These are phyloP conservation scores for Fragilaria crotonensis DNA, from an alignment of 108 stramenopile species.

Conservation along the genomic window DNA sequence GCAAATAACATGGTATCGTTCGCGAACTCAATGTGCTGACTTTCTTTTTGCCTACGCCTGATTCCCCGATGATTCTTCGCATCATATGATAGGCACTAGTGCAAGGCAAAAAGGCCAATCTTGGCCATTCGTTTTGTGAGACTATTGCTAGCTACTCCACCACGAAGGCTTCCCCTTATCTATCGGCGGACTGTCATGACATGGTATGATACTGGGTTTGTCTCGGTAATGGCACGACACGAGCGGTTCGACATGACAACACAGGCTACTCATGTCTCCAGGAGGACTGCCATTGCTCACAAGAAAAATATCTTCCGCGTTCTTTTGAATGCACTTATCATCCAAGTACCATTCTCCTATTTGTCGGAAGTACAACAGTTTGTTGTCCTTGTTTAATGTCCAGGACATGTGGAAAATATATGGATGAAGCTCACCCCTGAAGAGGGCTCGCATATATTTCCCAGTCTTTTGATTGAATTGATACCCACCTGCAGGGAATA, in stretches of 20 bases:
- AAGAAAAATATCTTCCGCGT: slow-evolving; percentile 11
- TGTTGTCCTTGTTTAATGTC: slow-evolving; percentile 64
- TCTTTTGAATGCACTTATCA: slow-evolving; percentile 43
- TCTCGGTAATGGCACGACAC: slow-evolving; percentile 50
- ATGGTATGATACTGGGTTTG: slow-evolving; percentile 58
- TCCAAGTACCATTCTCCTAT: slow-evolving; percentile 69
- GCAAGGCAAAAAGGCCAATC: too few relatives aligned
- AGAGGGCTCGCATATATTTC: slow-evolving; percentile 31
- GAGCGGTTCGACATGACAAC: slow-evolving; percentile 40
- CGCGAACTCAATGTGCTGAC: too few relatives aligned
- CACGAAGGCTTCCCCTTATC: too few relatives aligned
- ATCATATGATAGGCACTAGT: too few relatives aligned
- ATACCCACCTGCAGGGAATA: slow-evolving; percentile 43
- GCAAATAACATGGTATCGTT: too few relatives aligned
- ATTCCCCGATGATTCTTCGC: too few relatives aligned
- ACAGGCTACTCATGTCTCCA: too few relatives aligned
- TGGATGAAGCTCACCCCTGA: slow-evolving; percentile 17
- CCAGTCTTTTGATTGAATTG: slow-evolving; percentile 32
- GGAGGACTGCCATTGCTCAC: slow-evolving; percentile 8
- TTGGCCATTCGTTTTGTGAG: too few relatives aligned
- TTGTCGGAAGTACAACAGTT: slow-evolving; percentile 58
- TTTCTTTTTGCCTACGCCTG: too few relatives aligned
- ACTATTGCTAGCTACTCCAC: too few relatives aligned
- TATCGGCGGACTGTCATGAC: slow-evolving; percentile 36
- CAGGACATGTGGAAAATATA: slow-evolving; percentile 68